A percentile compares a stretch with the other conserved stretches of the same genome.
These are phyloP conservation scores for Darksidea phi DNA, from an alignment of 495 filamentous ascomycete genomes.

Conservation along the genomic window DNA sequence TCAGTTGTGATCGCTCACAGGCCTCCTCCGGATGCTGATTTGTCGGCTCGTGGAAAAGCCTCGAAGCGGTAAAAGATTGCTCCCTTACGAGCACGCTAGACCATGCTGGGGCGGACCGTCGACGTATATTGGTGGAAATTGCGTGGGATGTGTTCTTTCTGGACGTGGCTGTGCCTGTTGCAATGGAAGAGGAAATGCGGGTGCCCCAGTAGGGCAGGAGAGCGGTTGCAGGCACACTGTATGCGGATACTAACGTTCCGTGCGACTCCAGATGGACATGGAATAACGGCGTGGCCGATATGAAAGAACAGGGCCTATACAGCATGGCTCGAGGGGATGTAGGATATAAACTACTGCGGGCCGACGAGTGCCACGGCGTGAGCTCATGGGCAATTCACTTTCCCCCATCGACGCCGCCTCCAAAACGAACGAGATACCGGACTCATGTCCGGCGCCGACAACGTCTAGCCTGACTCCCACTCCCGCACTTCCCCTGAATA, in stretches of 20 bases:
- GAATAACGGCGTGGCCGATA: too few relatives aligned
- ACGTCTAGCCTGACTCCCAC: not conserved
- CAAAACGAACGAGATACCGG: not conserved
- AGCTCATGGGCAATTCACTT: not conserved
- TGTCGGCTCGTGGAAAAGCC: slow-evolving; percentile 3
- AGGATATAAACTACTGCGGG: not conserved
- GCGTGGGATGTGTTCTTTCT: not conserved
- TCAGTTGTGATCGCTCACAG: slow-evolving; percentile 14
- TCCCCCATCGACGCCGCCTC: not conserved
- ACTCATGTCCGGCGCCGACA: not conserved
- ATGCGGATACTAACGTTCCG: too few relatives aligned
- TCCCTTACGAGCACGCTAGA: not conserved
- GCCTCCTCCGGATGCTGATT: slow-evolving; percentile 5
- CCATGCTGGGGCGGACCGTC: slow-evolving; percentile 9
- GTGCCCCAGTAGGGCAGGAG: too few relatives aligned
- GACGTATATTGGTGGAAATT: not conserved
- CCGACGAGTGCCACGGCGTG: not conserved
- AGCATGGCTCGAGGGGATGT: not conserved
- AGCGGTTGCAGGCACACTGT: too few relatives aligned
- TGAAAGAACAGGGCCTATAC: not conserved
- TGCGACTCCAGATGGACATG: too few relatives aligned
- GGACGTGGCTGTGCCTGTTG: too few relatives aligned
- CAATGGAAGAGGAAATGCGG: too few relatives aligned
- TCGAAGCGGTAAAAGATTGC: slow-evolving; percentile 25
- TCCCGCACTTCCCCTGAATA: not conserved